A percentile compares a stretch with the other conserved stretches of the same genome.
Evolutionary conservation across 1,284 basidiomycete genomes (phyloP).

Genomic region (Meripilus lineatus): DNA sequence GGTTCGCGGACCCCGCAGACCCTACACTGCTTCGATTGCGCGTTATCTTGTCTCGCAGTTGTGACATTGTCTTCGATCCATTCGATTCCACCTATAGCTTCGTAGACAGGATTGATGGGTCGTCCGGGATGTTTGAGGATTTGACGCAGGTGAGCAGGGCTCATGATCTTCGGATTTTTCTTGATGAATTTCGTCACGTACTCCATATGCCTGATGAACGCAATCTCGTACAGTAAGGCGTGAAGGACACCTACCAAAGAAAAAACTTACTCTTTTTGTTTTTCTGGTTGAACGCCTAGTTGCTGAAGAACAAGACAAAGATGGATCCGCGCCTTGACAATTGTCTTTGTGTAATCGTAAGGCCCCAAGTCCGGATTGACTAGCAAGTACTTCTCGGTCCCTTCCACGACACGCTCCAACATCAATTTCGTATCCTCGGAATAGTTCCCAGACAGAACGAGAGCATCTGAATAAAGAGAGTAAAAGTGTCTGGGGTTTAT

Average conservation of each 20-base stretch:
- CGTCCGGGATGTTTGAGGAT: constrained; percentile 8
- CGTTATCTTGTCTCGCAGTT: constrained; percentile 11
- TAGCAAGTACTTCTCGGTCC: neutral
- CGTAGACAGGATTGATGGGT: constrained; percentile 12
- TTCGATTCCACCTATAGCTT: constrained; percentile 13
- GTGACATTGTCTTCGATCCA: constrained; percentile 13
- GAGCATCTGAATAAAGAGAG: constrained; percentile 7
- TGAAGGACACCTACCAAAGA: neutral
- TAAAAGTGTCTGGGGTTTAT: constrained; percentile 5
- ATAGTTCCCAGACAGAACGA: constrained; percentile 7
- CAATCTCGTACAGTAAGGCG: neutral
- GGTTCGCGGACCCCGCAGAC: constrained; percentile 14
- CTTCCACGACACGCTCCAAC: constrained; percentile 5
- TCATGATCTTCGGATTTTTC: constrained; percentile 15
- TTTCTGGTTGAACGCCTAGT: constrained; percentile 5
- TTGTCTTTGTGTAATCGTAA: constrained; percentile 4
- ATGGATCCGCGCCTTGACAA: constrained; percentile 5
- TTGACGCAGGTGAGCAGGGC: constrained; percentile 6
- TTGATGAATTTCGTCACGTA: constrained; percentile 16
- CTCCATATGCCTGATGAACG: constrained; percentile 9
- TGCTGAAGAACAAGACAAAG: constrained; percentile 9
- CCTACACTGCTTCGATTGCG: constrained; percentile 12
- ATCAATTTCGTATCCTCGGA: constrained; percentile 9
- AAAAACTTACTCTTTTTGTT: constrained; percentile 11
- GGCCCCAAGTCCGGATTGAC: too few relatives aligned